These are phyloP conservation scores for Wickerhamiella occidentalis DNA, from an alignment of 805 yeast species.

Conservation along the genomic window DNA sequence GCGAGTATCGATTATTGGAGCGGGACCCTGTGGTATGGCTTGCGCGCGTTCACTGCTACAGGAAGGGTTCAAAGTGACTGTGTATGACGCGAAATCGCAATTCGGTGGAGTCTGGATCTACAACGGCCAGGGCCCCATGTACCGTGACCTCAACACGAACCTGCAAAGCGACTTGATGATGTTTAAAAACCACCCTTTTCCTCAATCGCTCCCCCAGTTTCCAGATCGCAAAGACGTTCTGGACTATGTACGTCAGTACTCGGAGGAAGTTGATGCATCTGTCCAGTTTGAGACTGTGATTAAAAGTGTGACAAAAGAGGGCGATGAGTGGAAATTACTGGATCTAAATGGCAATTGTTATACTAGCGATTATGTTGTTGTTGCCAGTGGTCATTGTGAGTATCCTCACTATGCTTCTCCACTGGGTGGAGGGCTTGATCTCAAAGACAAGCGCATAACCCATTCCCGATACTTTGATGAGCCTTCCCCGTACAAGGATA, in stretches of 20 bases:
- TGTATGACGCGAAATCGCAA: slow-evolving; percentile 46
- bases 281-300: slow-evolving; percentile 42
- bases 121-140: slow-evolving; percentile 40
- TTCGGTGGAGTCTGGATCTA: slow-evolving; percentile 80
- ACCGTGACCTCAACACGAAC: slow-evolving; percentile 58
- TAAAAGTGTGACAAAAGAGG: slow-evolving; percentile 29
- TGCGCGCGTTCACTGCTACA: slow-evolving; percentile 48
- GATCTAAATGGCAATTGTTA: slow-evolving; percentile 21
- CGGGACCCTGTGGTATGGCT: slow-evolving; percentile 65
- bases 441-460: slow-evolving; percentile 34
- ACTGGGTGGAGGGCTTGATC: slow-evolving; percentile 37
- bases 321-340: slow-evolving; percentile 35
- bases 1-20: slow-evolving; percentile 56
- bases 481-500: slow-evolving; percentile 34
- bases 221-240: slow-evolving; percentile 52
- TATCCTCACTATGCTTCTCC: slow-evolving; percentile 45
- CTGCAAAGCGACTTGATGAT: slow-evolving; percentile 57
- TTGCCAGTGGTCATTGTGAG: slow-evolving; percentile 55
- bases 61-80: slow-evolving; percentile 41
- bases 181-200: slow-evolving; percentile 42
- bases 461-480: slow-evolving; percentile 49
- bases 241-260: slow-evolving; percentile 47
- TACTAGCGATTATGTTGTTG: slow-evolving; percentile 45
- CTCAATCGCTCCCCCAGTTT: slow-evolving; percentile 37
- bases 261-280: slow-evolving; percentile 30